Conservation (phyloP, 129 eudicot genomes). For the Helichrysum umbraculigerum region DNA sequence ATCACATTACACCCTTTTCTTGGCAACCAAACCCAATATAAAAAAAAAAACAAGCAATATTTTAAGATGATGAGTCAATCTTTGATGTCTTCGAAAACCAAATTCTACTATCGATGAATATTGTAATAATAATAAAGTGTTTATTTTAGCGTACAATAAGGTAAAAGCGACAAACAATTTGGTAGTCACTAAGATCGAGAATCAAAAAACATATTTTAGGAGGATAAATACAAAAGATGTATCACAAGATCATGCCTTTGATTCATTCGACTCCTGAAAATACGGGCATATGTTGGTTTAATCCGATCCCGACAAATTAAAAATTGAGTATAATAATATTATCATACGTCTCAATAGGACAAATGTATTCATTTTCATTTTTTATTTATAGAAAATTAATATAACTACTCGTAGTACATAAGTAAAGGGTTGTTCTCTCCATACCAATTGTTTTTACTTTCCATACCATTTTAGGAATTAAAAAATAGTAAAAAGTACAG, state of each 20-base stretch:
- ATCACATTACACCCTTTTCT: background rate
- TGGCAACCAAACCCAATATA: conserved; percentile 10
- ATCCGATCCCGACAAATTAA: conserved; percentile 37
- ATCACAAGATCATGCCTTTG: conserved; percentile 33
- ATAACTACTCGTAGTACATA: no score
- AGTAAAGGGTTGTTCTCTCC: no score
- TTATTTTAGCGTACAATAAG: conserved; percentile 32
- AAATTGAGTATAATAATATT: background rate
- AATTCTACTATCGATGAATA: conserved; percentile 2
- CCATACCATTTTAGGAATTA: no score
- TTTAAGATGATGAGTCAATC: conserved; percentile 14
- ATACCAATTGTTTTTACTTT: no score
- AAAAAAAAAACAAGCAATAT: background rate
- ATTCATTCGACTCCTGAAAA: conserved; percentile 36
- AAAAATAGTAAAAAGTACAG: no score
- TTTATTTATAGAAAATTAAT: background rate
- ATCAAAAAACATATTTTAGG: conserved; percentile 18
- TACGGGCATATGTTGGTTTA: conserved; percentile 37
- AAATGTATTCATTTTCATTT: conserved; percentile 18
- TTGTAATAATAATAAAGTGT: background rate
- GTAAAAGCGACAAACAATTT: conserved; percentile 37
- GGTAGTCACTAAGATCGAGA: conserved; percentile 37
- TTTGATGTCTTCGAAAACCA: conserved; percentile 12
- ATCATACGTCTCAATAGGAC: conserved; percentile 18
- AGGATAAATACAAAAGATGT: conserved; percentile 29